Conservation (phyloP, 2,329 filamentous ascomycete genomes). For the Biscogniauxia marginata region DNA sequence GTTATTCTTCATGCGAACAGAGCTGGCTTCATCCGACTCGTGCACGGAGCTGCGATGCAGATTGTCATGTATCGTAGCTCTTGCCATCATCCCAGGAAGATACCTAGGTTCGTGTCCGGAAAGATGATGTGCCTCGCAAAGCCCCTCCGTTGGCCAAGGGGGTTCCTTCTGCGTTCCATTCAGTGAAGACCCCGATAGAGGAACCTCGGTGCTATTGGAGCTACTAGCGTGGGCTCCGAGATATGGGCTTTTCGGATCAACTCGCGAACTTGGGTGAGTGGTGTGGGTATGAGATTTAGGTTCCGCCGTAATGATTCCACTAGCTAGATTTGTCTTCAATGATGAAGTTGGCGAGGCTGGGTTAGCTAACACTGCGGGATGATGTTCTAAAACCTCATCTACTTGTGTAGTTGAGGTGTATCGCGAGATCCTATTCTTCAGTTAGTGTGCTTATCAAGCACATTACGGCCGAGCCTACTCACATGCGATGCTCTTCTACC, state of each 20-base stretch:
- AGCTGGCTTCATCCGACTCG: slow-evolving; percentile 35
- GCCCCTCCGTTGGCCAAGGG: slow-evolving; percentile 38
- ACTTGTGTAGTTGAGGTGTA: slow-evolving; percentile 27
- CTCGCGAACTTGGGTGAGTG: slow-evolving; percentile 12
- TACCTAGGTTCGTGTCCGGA: slow-evolving; percentile 65
- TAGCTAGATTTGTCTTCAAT: slow-evolving; percentile 32
- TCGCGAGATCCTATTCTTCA: slow-evolving; percentile 25
- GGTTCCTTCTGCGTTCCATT: slow-evolving; percentile 31
- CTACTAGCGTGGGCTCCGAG: slow-evolving; percentile 13
- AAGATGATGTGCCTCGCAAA: slow-evolving; percentile 47
- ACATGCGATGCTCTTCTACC: slow-evolving; percentile 82
- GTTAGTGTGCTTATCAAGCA: neutral
- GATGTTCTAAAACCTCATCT: slow-evolving; percentile 24
- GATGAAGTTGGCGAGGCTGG: slow-evolving; percentile 32
- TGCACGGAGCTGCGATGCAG: slow-evolving; percentile 38
- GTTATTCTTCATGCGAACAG: slow-evolving; percentile 17
- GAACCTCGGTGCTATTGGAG: slow-evolving; percentile 3
- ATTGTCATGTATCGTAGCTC: slow-evolving; percentile 47
- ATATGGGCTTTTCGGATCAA: slow-evolving; percentile 15
- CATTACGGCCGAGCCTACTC: slow-evolving; percentile 37
- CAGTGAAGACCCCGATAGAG: slow-evolving; percentile 17
- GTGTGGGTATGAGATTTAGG: slow-evolving; percentile 22
- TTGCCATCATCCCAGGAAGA: slow-evolving; percentile 67
- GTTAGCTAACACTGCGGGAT: slow-evolving; percentile 10
- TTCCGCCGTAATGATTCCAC: slow-evolving; percentile 20